These are phyloP conservation scores for Phytophthora sp. DNA, from an alignment of 352 stramenopile species.

Conservation along the genomic window DNA sequence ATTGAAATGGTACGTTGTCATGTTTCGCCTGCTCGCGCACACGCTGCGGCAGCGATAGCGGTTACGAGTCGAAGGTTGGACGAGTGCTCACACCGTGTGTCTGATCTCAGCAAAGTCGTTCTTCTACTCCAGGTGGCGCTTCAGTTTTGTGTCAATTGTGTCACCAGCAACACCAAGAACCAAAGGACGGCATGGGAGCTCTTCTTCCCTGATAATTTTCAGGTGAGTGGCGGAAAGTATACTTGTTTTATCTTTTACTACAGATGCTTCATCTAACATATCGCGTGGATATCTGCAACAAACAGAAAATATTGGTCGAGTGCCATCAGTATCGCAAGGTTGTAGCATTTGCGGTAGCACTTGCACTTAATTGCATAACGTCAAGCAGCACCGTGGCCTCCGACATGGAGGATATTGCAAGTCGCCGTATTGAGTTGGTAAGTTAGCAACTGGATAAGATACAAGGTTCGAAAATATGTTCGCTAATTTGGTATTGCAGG, in stretches of 20 bases:
- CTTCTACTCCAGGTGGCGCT: conserved; percentile 69
- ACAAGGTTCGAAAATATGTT: too few species aligned
- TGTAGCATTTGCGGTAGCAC: conserved; percentile 64
- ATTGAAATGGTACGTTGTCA: conserved; percentile 43
- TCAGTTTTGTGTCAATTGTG: conserved; percentile 78
- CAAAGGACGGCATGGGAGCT: conserved; percentile 60
- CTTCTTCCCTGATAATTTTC: conserved; percentile 75
- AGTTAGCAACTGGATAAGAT: neutral
- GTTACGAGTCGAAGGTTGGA: too few species aligned
- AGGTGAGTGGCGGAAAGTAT: conserved; percentile 35
- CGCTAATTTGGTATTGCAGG: conserved; percentile 32
- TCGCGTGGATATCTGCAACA: too few species aligned
- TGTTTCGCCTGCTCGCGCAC: too few species aligned
- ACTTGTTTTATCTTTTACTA: neutral
- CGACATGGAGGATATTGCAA: conserved; percentile 24
- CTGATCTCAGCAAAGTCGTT: conserved; percentile 43
- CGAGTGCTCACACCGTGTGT: conserved; percentile 3
- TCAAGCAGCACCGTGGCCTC: conserved; percentile 17
- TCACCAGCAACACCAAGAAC: conserved; percentile 51
- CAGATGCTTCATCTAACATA: too few species aligned
- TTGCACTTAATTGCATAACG: conserved; percentile 78
- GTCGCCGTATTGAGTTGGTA: conserved; percentile 64
- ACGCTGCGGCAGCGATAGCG: too few species aligned
- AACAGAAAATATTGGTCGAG: conserved; percentile 83
- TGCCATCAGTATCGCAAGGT: conserved; percentile 82